Evolutionary conservation across 1,284 basidiomycete species (phyloP).

Genomic region (Schizophyllum commune): DNA sequence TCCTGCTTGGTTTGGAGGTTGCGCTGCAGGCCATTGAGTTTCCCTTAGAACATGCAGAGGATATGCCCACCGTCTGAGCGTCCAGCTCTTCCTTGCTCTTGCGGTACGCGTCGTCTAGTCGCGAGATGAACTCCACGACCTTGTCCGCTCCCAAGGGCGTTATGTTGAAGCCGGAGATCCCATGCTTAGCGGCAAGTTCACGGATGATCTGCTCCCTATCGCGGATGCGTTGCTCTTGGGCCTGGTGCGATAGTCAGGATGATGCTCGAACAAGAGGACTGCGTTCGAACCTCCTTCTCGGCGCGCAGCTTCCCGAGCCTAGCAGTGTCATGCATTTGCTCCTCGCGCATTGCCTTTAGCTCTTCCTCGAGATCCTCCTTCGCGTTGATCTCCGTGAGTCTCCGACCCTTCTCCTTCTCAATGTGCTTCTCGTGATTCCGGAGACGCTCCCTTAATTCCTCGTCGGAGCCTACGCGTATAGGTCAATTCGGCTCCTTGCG

Average conservation of each 20-base stretch:
- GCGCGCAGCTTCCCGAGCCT: slow-evolving; percentile 56
- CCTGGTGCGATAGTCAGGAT: too few relatives aligned
- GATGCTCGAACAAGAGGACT: too few relatives aligned
- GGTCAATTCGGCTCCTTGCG: neutral
- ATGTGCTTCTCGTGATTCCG: slow-evolving; percentile 46
- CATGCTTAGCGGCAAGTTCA: slow-evolving; percentile 59
- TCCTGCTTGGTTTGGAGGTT: slow-evolving; percentile 30
- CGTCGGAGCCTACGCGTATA: slow-evolving; percentile 60
- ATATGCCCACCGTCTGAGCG: slow-evolving; percentile 44
- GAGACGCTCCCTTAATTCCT: slow-evolving; percentile 76
- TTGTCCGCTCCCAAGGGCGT: slow-evolving; percentile 59
- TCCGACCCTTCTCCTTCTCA: slow-evolving; percentile 30
- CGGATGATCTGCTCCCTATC: slow-evolving; percentile 73
- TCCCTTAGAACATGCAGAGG: slow-evolving; percentile 2
- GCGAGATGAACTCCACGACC: slow-evolving; percentile 61
- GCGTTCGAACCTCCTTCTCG: slow-evolving; percentile 46
- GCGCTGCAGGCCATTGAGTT: slow-evolving; percentile 20
- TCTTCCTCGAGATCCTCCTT: slow-evolving; percentile 61
- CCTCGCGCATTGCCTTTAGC: slow-evolving; percentile 39
- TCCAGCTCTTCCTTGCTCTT: slow-evolving; percentile 51
- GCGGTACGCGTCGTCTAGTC: slow-evolving; percentile 50
- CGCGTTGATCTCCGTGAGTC: slow-evolving; percentile 32
- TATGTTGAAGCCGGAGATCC: slow-evolving; percentile 69
- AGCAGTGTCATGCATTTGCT: slow-evolving; percentile 49
- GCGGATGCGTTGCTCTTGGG: slow-evolving; percentile 65